Conservation (phyloP, 139 green algal species). For the Penium margaritaceum region DNA sequence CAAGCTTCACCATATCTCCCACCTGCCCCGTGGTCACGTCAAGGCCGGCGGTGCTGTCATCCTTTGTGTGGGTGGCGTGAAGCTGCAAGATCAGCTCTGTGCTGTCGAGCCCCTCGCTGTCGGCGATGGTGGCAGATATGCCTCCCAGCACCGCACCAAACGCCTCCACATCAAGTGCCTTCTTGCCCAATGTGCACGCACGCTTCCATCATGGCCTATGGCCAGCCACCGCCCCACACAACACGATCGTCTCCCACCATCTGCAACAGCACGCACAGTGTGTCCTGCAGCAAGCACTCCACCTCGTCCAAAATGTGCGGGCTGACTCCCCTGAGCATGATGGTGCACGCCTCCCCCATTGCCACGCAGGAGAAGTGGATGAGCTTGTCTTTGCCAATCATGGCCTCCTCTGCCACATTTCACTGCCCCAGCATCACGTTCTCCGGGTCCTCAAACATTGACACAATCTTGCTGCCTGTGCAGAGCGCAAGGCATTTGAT, state of each 20-base stretch:
- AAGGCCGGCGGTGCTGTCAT: constrained; percentile 21
- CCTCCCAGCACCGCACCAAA: constrained; percentile 80
- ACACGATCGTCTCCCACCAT: constrained; percentile 77
- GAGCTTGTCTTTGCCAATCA: constrained; percentile 78
- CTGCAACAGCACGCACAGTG: constrained; percentile 88
- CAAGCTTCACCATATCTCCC: constrained; percentile 36
- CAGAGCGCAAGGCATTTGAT: constrained; percentile 94
- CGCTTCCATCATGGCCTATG: constrained; percentile 74
- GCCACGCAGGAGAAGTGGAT: constrained; percentile 90
- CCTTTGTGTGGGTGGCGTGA: constrained; percentile 53
- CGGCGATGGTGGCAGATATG: constrained; percentile 86
- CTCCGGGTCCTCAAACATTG: constrained; percentile 84
- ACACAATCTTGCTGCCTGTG: constrained; percentile 84
- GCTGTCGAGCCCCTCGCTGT: constrained; percentile 85
- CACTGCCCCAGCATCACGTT: constrained; percentile 75
- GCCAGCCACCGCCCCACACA: constrained; percentile 83
- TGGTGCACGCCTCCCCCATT: constrained; percentile 90
- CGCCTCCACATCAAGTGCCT: constrained; percentile 77
- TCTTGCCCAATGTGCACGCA: constrained; percentile 72
- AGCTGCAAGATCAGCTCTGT: constrained; percentile 80
- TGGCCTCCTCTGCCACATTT: constrained; percentile 75
- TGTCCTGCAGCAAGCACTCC: constrained; percentile 92
- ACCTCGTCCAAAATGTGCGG: constrained; percentile 93
- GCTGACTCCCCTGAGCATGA: constrained; percentile 83
- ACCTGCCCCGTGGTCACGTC: constrained; percentile 33